Base-by-base conservation (phyloP, 768 basidiomycete genomes). In the Rhodocollybia butyracea region DNA sequence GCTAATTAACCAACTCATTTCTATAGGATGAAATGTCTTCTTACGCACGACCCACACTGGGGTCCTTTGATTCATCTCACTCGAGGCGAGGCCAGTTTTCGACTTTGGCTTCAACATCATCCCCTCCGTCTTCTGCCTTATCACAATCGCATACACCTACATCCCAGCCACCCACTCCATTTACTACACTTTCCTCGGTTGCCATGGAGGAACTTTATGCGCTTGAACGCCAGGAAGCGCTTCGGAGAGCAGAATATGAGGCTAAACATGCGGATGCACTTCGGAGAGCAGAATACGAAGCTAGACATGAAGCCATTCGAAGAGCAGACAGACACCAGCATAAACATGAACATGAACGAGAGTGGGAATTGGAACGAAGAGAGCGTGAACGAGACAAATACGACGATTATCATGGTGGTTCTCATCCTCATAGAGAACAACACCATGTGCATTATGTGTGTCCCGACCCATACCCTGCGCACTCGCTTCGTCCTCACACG, bases 131-230 rank as follows among this genome's bases (percentile, higher is more conserved):
- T 27, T 54, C 62, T 31, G 64, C 66, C 57, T 30, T 62, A 47
- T 39, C 62, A 17, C 34, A 27, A 45, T 29, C 43, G 26, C 43
- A 45, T 29, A 29, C 13, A 13, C 43, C 43, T 17, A 7, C 38
- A 15, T 36, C 48, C 31, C 31, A 34, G 32, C 51, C 54, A 59
- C 56, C 36, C 46, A 41, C 72, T 72, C 83, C 31, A 2, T 83
- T 90, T 62, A 81, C 82, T n/a, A 78, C 87, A 1, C 69, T 91
- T 19, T 87, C 88, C 42, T 86, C 74, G 29, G 74, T 89, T 19
- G 94, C 94, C 2, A 88, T 95, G 72, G 92, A 92, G 56, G 92
- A 97, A 66, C 80, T 98, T 7, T 88, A 90, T 63, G 85, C 87
- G 61, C 84, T 98, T 29, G 95, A 98, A 67, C 86, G 86, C 36